phyloP scores from a whole-genome alignment of 257 asterid genomes.

The Knoxia roxburghii region DNA sequence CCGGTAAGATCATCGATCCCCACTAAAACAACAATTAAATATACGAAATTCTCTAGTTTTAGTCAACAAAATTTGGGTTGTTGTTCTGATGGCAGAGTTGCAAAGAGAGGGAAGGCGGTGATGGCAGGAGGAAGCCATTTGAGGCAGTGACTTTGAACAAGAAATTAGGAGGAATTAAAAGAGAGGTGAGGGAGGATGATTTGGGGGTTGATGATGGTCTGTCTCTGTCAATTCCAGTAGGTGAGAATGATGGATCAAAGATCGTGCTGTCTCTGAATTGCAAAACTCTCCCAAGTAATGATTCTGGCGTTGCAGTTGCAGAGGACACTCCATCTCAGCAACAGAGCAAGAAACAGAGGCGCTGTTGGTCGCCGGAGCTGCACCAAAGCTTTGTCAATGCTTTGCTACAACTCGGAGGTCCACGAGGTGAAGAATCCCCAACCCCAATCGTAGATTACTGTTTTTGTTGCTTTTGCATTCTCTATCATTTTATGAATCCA shows the following conservation, averaged over 20 bases:
- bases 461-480: neutral
- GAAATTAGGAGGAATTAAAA: neutral
- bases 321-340: neutral
- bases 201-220: slow-evolving; percentile 24
- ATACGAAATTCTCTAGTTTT: too few species aligned
- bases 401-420: slow-evolving; percentile 54
- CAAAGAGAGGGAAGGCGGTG: slow-evolving; percentile 9
- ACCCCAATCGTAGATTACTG: too few species aligned
- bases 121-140: neutral
- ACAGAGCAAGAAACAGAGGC: slow-evolving; percentile 50
- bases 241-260: slow-evolving; percentile 8
- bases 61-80: too few species aligned
- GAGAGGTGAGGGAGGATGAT: slow-evolving; percentile 17
- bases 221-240: slow-evolving; percentile 23
- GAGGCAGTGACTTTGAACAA: slow-evolving; percentile 17
- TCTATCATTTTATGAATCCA: too few species aligned
- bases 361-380: slow-evolving; percentile 66
- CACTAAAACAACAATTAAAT: too few species aligned
- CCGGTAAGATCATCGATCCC: slow-evolving; percentile 25
- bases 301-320: neutral
- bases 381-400: slow-evolving; percentile 55
- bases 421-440: slow-evolving; percentile 52
- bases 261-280: neutral
- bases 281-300: neutral
- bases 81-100: too few species aligned